Conservation (phyloP, 805 yeast species). For the Saccharomycopsis oosterbeekiorum region DNA sequence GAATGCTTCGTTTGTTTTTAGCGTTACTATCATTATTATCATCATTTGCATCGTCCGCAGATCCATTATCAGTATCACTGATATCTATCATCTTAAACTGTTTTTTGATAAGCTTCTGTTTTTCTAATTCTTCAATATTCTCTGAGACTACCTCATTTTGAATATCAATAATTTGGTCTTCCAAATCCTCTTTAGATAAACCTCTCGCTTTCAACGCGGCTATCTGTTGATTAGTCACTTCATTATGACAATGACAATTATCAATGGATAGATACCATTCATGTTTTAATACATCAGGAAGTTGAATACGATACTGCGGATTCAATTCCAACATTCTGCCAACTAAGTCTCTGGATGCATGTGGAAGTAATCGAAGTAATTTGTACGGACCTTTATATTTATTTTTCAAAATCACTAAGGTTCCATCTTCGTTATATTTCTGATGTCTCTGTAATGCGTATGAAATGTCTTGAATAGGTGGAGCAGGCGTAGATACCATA, state of each 20-base stretch:
- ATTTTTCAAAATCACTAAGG: conserved; percentile 27
- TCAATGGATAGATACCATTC: conserved; percentile 51
- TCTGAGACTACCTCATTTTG: conserved; percentile 16
- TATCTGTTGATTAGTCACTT: conserved; percentile 6
- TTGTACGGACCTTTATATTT: conserved; percentile 66
- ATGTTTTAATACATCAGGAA: conserved; percentile 47
- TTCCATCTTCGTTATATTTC: conserved; percentile 18
- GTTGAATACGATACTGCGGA: conserved; percentile 44
- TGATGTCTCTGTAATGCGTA: conserved; percentile 18
- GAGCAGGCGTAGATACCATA: not conserved
- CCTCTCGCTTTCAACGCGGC: not conserved
- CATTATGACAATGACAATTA: conserved; percentile 34
- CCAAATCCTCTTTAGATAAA: conserved; percentile 14
- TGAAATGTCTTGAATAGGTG: conserved; percentile 16
- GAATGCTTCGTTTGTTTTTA: conserved; percentile 6
- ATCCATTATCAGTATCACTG: conserved; percentile 12
- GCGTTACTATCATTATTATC: not conserved
- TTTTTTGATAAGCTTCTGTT: conserved; percentile 14
- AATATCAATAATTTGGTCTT: conserved; percentile 13
- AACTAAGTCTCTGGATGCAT: conserved; percentile 72
- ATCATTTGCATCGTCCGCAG: not conserved
- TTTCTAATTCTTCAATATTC: conserved; percentile 18
- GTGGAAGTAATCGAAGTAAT: conserved; percentile 69
- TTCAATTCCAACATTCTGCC: conserved; percentile 58
- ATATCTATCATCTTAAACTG: conserved; percentile 16